Base-by-base conservation (phyloP, 768 basidiomycete species). In the Neoboletus subvelutipes region DNA sequence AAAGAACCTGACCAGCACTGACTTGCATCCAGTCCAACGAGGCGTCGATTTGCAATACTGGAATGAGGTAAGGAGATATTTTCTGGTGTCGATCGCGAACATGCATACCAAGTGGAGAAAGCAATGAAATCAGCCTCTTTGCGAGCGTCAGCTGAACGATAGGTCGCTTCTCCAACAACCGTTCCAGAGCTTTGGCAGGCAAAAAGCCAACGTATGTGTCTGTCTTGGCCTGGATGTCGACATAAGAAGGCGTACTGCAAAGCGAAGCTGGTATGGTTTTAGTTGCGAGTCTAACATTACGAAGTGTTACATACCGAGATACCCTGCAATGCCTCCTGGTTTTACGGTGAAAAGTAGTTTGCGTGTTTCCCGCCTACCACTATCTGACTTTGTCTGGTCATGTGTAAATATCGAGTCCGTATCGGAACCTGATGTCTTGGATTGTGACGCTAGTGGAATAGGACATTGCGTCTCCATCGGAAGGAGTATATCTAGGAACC, bases 11-110 rank as follows among this genome's bases (percentile, higher is more conserved):
- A 2, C 97, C 93, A 1, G 94, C 94, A 60, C 88, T 87, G 8
- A 95, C 92, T 73, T 98, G 97, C 83, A 94, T 91, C 97, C 97
- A 99, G 66, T 99, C 97, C 59, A 99, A 78, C 0, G 94, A 92
- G 1, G 93, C 88, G 71, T 99, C 97, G 54, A 99, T 96, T 69
- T 99, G 97, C 17, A 98, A 77, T 8, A 99, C 96, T 95, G 58
- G 18, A 45, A 24, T 28, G 39, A 37, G 34, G 46, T 75, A 18
- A 65, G 48, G 1, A 31, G 34, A 39, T 9, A 20, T 15, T 22
- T 3, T 39, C 49, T 18, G 9, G 33, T 15, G 28, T 41, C 26
- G n/a, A 33, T 18, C 11, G 22, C 45, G 28, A 41, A 26, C 8
- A 24, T 28, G 65, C 82, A 45, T 69, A 95, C 94, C 83, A 18